Percentiles rank a stretch among this genome's conserved stretches.
phyloP scores from a whole-genome alignment of 1,284 basidiomycete genomes.

The Golubevia pallescens region DNA sequence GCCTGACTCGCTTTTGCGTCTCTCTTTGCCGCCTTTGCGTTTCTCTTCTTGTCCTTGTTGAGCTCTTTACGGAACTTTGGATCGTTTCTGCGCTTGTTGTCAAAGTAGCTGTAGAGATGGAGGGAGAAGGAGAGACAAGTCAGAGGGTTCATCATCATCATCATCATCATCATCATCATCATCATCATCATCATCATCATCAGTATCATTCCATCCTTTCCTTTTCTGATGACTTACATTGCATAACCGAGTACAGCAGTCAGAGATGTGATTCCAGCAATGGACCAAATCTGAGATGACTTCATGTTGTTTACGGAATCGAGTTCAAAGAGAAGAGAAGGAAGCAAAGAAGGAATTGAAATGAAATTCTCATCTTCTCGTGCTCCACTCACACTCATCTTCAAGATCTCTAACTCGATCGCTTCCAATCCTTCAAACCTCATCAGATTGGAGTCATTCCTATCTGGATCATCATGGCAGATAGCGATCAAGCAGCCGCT shows the following conservation, averaged over 20 bases:
- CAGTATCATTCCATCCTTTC: background rate
- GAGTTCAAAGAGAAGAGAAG: too few species aligned
- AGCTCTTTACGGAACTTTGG: conserved; percentile 84
- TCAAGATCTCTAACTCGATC: background rate
- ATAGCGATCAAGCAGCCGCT: background rate
- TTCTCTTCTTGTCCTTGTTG: conserved; percentile 72
- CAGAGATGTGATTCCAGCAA: background rate
- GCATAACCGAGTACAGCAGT: background rate
- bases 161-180: conserved; percentile 33
- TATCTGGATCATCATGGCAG: background rate
- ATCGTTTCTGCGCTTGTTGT: conserved; percentile 90
- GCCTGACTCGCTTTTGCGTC: conserved; percentile 65
- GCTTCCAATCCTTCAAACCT: background rate
- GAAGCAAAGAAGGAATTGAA: background rate
- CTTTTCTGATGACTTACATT: background rate
- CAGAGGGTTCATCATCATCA: conserved; percentile 17
- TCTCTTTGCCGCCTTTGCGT: conserved; percentile 71
- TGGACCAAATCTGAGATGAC: background rate
- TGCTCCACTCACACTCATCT: background rate
- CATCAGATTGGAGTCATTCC: background rate
- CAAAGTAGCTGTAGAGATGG: conserved; percentile 76
- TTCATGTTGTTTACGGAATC: too few species aligned
- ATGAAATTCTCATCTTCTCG: background rate
- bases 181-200: conserved; percentile 14
- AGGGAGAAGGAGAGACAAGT: background rate